Evolutionary conservation across 352 stramenopile species (phyloP).

Genomic region (Phytopythium boreale): DNA sequence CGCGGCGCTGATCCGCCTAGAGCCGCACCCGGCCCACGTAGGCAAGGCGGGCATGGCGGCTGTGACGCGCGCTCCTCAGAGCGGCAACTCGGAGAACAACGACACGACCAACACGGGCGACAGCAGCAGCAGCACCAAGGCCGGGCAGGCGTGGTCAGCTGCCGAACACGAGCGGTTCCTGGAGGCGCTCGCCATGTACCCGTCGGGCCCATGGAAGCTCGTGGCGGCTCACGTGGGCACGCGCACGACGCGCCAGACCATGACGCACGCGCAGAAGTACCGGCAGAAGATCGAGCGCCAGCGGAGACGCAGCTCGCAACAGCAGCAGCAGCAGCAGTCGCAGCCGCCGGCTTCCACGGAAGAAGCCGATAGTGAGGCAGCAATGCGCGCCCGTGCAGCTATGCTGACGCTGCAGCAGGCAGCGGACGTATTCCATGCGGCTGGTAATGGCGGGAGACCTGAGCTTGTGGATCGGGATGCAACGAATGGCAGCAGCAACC

Average conservation of each 20-base stretch:
- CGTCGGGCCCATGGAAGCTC: constrained; percentile 51
- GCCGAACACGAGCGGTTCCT: constrained; percentile 45
- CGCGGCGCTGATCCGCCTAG: constrained; percentile 2
- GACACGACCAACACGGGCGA: not conserved
- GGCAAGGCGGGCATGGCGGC: not conserved
- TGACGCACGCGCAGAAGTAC: constrained; percentile 46
- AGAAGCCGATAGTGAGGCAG: constrained; percentile 1
- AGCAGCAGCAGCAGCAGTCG: constrained; percentile 8
- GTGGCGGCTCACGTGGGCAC: constrained; percentile 43
- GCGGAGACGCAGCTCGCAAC: constrained; percentile 14
- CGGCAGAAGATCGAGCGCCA: constrained; percentile 42
- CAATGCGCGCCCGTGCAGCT: not conserved
- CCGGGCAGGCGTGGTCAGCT: constrained; percentile 22
- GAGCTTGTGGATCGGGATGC: not conserved
- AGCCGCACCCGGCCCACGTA: constrained; percentile 1
- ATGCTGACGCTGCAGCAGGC: not conserved
- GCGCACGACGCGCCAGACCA: constrained; percentile 40
- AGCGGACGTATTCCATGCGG: not conserved
- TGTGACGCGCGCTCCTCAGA: not conserved
- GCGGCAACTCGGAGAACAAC: not conserved
- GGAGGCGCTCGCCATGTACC: constrained; percentile 37
- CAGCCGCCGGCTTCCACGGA: constrained; percentile 8
- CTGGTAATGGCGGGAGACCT: not conserved
- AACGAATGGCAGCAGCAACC: not conserved
- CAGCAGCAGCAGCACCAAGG: not conserved